Base-by-base conservation (phyloP, 2,329 filamentous ascomycete genomes). In the Polychaeton citri region DNA sequence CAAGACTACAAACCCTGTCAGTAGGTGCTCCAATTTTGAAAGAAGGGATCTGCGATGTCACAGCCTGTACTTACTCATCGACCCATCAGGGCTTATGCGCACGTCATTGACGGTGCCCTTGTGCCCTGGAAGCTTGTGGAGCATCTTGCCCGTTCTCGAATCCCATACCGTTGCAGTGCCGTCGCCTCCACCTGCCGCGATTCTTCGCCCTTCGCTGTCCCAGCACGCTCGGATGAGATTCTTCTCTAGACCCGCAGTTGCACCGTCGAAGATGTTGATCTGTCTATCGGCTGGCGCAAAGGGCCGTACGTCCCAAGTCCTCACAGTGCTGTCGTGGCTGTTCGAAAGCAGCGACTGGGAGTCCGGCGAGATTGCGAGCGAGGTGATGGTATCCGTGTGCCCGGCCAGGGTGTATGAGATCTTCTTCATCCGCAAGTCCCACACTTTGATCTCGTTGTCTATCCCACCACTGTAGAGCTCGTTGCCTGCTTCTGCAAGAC, bases 391-490 rank as follows among this genome's bases (percentile, higher is more conserved):
- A 55, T 98, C 90, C 36, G 76, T 80, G 57, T 98, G 90, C 0
- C 90, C 90, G 9, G 81, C 62, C 69, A 98, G 79, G 2, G 81
- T 80, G 60, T 96, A 95, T 5, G 85, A 76, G 2, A 92, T 74
- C 5, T 80, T 74, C 60, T 92, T 86, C 66, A 94, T 96, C 46
- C 90, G 77, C 53, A 96, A 64, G 60, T 98, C 90, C 88, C 90
- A 98, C 15, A 93, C 87, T 50, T 87, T 85, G 57, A 98, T 93
- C 49, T 92, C 86, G 54, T 96, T 95, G 63, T 96, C 90, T 48
- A 98, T 95, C 16, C 87, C 83, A 32, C 88, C 88, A 5, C 83
- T 81, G 59, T 90, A 98, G 18, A 98, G 75, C 62, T 96, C 90
- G 56, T 94, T 94, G 13, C 90, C 90, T 2, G 88, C 86, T 57